Evolutionary conservation across 2,329 filamentous ascomycete species (phyloP).

Genomic region (Alternaria angustiovoidea): DNA sequence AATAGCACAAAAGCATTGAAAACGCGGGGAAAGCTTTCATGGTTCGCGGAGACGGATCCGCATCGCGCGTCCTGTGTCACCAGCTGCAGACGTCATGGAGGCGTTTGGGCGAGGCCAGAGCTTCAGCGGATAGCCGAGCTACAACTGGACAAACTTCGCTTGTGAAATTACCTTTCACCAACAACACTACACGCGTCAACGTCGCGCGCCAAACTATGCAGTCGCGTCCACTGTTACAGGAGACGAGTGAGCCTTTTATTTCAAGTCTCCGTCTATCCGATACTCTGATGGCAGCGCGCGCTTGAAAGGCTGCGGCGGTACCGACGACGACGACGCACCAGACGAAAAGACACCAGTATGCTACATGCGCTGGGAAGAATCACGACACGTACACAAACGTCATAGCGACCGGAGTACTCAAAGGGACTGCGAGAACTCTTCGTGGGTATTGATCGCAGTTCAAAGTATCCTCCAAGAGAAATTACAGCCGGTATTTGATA

Average conservation of each 20-base stretch:
- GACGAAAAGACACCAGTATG: not conserved
- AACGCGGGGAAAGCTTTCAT: constrained; percentile 35
- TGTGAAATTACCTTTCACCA: constrained; percentile 18
- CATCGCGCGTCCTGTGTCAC: constrained; percentile 24
- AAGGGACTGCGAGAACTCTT: constrained; percentile 40
- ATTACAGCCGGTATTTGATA: constrained; percentile 19
- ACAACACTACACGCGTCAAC: constrained; percentile 4
- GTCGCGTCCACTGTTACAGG: not conserved
- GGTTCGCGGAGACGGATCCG: constrained; percentile 29
- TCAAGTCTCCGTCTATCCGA: not conserved
- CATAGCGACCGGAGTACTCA: constrained; percentile 32
- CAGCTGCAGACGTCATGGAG: constrained; percentile 34
- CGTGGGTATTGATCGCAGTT: constrained; percentile 39
- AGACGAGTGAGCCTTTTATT: not conserved
- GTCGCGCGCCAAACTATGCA: not conserved
- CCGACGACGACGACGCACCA: not conserved
- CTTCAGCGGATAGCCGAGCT: constrained; percentile 30
- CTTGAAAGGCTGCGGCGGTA: not conserved
- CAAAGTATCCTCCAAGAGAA: constrained; percentile 41
- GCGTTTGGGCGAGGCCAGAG: constrained; percentile 19
- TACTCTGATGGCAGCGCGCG: not conserved
- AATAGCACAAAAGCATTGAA: constrained; percentile 5
- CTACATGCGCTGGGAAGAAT: not conserved
- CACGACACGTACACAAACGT: not conserved
- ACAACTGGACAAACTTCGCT: constrained; percentile 18